Conservation (phyloP, 2,329 filamentous ascomycete species). For the Albifimbria verrucaria region DNA sequence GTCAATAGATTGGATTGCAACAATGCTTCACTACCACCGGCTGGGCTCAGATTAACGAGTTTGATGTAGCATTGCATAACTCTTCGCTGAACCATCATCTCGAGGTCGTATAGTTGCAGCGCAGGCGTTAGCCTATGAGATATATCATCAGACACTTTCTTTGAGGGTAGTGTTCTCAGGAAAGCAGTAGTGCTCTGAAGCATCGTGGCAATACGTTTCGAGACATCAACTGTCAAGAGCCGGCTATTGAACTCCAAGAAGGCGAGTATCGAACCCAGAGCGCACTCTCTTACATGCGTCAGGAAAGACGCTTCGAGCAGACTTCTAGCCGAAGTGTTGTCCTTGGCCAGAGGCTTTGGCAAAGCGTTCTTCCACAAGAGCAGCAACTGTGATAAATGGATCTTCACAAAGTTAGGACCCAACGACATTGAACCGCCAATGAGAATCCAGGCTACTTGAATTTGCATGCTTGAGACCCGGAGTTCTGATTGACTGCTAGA, state of each 20-base stretch:
- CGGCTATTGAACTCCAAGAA: constrained; percentile 94
- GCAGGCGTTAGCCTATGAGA: constrained; percentile 79
- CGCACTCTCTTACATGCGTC: constrained; percentile 91
- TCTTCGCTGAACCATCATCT: constrained; percentile 87
- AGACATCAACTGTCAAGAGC: constrained; percentile 88
- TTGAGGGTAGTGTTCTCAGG: constrained; percentile 76
- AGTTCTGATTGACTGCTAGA: constrained; percentile 88
- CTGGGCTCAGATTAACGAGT: constrained; percentile 82
- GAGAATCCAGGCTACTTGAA: constrained; percentile 96
- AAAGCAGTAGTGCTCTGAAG: constrained; percentile 92
- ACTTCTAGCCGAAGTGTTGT: constrained; percentile 80
- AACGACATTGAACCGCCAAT: constrained; percentile 96
- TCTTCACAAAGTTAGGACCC: constrained; percentile 97
- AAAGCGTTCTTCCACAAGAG: constrained; percentile 96
- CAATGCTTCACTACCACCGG: constrained; percentile 79
- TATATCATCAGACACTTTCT: constrained; percentile 84
- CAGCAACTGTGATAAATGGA: constrained; percentile 89
- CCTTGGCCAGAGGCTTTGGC: constrained; percentile 88
- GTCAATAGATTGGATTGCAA: constrained; percentile 90
- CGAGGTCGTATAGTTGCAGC: constrained; percentile 83
- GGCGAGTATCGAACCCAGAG: constrained; percentile 83
- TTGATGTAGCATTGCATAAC: constrained; percentile 95
- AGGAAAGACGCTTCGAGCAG: constrained; percentile 88
- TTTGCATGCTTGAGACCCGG: constrained; percentile 86
- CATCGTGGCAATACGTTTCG: constrained; percentile 89